Base-by-base conservation (phyloP, 352 stramenopile genomes). In the Pythium dissimile region DNA sequence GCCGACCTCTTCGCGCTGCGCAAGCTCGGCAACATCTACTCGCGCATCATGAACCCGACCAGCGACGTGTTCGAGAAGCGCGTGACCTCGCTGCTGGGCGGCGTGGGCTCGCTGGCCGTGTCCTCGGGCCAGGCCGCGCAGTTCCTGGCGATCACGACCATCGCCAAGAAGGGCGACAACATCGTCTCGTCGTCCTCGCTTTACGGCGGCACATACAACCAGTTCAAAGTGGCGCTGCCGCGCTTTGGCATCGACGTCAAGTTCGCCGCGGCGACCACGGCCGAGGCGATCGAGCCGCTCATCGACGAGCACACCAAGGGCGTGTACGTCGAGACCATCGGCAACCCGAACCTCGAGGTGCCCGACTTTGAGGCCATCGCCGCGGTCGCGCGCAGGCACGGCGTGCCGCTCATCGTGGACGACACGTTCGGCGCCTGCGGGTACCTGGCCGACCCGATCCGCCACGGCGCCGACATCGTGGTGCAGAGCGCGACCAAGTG, bases 201-300 rank as follows among this genome's bases (percentile, higher is more conserved):
- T n/a, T 53, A 53, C 30, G 45, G 45, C 45, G 45, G 45, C 30
- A 53, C 45, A 16, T 53, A 53, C 45, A 53, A 53, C 45, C 45
- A 53, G 45, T 53, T 53, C 45, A 53, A 53, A 32, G 45, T 53
- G 23, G 45, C 45, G 28, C 28, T 53, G 28, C 45, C 45, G 15
- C 45, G 45, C 45, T 53, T 53, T n/a, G 45, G 45, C 45, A 53
- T 53, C 20, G 45, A 53, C 45, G 38, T 53, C 30, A 53, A 53
- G 30, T 53, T 53, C 28, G 45, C 45, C 13, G 13, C 27, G 18
- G 6, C 3, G 28, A 53, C 45, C 24, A 53, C 45, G 11, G 45
- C 45, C 28, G 45, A 53, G 45, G 45, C 45, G 5, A 53, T 53
- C 13, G 45, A 53, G 45, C 11, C 45, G 13, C 45, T 53, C 11